Percentiles rank a stretch among this genome's conserved stretches.
Conservation (phyloP, 768 basidiomycete species). For the Naganishia randhawae region DNA sequence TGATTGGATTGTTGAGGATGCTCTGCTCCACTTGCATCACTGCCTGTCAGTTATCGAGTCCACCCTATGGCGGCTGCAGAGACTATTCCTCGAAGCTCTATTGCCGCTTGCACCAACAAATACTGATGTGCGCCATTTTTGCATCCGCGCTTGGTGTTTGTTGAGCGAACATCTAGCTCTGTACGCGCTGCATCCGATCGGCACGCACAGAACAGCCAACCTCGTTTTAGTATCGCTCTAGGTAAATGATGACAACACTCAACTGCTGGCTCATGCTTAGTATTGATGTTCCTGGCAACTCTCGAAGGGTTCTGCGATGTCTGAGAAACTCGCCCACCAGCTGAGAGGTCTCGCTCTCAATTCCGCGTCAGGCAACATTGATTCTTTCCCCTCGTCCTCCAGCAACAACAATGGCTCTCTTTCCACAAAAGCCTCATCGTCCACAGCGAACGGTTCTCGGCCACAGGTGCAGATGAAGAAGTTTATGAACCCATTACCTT, state of each 20-base stretch:
- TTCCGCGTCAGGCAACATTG: constrained; percentile 6
- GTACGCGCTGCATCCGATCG: constrained; percentile 7
- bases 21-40: too few relatives aligned
- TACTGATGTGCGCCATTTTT: too few relatives aligned
- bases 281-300: not conserved
- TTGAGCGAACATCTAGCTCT: constrained; percentile 14
- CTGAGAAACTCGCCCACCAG: constrained; percentile 12
- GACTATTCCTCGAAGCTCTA: too few relatives aligned
- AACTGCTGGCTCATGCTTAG: not conserved
- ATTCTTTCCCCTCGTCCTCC: not conserved
- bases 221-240: not conserved
- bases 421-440: not conserved
- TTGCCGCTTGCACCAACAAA: too few relatives aligned
- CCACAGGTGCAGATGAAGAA: constrained; percentile 16
- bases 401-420: constrained; percentile 7
- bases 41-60: too few relatives aligned
- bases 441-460: not conserved
- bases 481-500: constrained; percentile 18
- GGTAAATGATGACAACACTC: not conserved
- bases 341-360: constrained; percentile 8
- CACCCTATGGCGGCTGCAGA: too few relatives aligned
- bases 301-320: not conserved
- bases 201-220: constrained; percentile 20
- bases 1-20: too few relatives aligned
- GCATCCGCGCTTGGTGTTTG: constrained; percentile 19